Percentiles rank a stretch among this genome's conserved stretches.
Conservation (phyloP, 2,329 filamentous ascomycete species). For the Fusarium falciforme region DNA sequence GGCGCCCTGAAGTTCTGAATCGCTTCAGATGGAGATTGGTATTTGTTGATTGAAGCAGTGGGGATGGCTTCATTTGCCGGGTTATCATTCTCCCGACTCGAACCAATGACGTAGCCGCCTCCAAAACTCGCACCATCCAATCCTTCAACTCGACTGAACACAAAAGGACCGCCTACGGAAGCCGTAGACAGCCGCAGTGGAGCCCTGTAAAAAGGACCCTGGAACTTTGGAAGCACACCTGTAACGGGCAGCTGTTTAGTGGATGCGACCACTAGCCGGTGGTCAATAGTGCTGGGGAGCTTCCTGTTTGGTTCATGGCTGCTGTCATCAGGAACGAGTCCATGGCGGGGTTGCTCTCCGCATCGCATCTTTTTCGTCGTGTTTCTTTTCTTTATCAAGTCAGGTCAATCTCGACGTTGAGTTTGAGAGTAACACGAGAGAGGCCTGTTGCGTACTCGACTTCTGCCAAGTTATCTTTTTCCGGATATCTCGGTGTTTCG, state of each 20-base stretch:
- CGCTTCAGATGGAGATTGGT: not conserved
- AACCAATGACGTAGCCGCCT: not conserved
- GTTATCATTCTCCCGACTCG: not conserved
- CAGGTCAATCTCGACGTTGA: not conserved
- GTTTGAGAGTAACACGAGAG: not conserved
- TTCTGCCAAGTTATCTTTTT: not conserved
- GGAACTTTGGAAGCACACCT: constrained; percentile 14
- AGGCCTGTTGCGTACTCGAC: not conserved
- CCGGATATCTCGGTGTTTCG: not conserved
- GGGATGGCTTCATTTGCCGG: not conserved
- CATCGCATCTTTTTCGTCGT: constrained; percentile 11
- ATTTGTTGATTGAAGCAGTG: not conserved
- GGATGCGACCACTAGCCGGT: constrained; percentile 25
- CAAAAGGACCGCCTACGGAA: constrained; percentile 25
- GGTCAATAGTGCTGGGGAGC: constrained; percentile 23
- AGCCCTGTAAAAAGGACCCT: constrained; percentile 13
- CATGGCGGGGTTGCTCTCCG: constrained; percentile 33
- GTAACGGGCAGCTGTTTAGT: constrained; percentile 29
- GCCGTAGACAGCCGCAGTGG: constrained; percentile 36
- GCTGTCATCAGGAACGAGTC: constrained; percentile 32
- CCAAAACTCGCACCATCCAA: not conserved
- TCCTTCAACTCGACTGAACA: not conserved
- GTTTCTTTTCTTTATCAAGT: not conserved
- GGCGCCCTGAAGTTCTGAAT: not conserved
- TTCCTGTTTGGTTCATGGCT: constrained; percentile 37